These are phyloP conservation scores for Fusarium redolens DNA, from an alignment of 2,329 filamentous ascomycete species.

Conservation along the genomic window DNA sequence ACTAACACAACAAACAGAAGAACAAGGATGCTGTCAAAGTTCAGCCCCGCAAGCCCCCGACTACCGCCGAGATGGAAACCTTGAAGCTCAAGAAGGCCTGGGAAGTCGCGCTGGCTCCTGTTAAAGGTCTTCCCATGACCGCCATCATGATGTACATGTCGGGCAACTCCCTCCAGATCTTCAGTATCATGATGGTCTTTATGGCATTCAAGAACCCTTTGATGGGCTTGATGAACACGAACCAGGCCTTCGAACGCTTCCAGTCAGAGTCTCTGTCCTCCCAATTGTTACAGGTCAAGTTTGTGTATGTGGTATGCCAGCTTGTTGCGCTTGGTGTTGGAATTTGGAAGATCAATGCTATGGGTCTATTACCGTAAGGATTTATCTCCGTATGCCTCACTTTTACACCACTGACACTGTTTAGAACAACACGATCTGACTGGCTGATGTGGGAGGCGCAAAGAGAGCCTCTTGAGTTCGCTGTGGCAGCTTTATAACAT, in stretches of 20 bases:
- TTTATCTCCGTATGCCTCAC: neutral
- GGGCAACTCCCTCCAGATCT: constrained; percentile 97
- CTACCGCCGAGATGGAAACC: constrained; percentile 88
- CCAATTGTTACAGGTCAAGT: constrained; percentile 84
- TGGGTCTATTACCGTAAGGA: constrained; percentile 93
- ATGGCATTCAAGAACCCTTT: constrained; percentile 99
- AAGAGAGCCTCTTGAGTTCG: constrained; percentile 74
- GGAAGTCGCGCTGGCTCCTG: constrained; percentile 93
- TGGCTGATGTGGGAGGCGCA: constrained; percentile 96
- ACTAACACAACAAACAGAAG: constrained; percentile 52
- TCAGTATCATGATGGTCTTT: constrained; percentile 99
- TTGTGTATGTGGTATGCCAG: constrained; percentile 89
- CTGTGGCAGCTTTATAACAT: constrained; percentile 69
- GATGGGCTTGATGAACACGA: constrained; percentile 83
- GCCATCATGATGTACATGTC: constrained; percentile 99
- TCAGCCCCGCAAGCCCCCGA: constrained; percentile 73
- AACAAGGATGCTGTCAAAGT: constrained; percentile 62
- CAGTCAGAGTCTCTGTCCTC: constrained; percentile 82
- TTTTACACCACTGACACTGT: constrained; percentile 10
- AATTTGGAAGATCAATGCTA: constrained; percentile 95
- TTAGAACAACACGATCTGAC: constrained; percentile 91
- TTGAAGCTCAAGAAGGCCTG: constrained; percentile 98
- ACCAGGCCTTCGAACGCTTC: constrained; percentile 90
- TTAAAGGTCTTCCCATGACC: constrained; percentile 97
- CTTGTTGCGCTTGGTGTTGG: constrained; percentile 84